Evolutionary conservation across 495 filamentous ascomycete genomes (phyloP).

Genomic region (Baudoinia panamericana): DNA sequence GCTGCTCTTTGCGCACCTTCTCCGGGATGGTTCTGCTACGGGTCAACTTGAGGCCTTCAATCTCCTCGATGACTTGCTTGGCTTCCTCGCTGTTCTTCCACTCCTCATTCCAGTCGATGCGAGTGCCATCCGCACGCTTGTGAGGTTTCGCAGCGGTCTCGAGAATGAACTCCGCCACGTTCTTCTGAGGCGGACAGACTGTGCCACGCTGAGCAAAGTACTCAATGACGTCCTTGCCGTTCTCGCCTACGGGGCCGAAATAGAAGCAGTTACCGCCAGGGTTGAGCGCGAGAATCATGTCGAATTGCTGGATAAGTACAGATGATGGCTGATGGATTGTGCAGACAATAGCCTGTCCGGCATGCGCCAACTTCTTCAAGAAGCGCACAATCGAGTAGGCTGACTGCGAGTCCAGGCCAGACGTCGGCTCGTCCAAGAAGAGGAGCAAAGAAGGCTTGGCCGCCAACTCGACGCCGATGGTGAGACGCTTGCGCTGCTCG

Average conservation of each 20-base stretch:
- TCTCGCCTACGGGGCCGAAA: slow-evolving; percentile 56
- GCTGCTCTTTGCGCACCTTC: slow-evolving; percentile 26
- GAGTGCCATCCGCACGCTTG: slow-evolving; percentile 37
- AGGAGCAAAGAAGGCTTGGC: slow-evolving; percentile 70
- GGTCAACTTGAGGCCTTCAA: slow-evolving; percentile 43
- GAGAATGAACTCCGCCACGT: slow-evolving; percentile 76
- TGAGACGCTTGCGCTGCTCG: slow-evolving; percentile 60
- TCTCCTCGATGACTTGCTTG: slow-evolving; percentile 42
- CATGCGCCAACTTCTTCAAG: slow-evolving; percentile 65
- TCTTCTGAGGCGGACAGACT: slow-evolving; percentile 49
- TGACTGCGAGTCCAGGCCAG: slow-evolving; percentile 73
- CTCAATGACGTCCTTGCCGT: slow-evolving; percentile 46
- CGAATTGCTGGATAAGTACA: slow-evolving; percentile 61
- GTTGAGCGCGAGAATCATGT: slow-evolving; percentile 59
- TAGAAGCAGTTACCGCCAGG: slow-evolving; percentile 61
- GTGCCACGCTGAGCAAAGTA: slow-evolving; percentile 54
- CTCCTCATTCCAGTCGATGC: slow-evolving; percentile 56
- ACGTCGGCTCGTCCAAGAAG: slow-evolving; percentile 73
- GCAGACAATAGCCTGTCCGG: slow-evolving; percentile 64
- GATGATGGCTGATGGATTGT: slow-evolving; percentile 72
- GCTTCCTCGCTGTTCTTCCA: slow-evolving; percentile 52
- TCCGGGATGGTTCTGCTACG: slow-evolving; percentile 38
- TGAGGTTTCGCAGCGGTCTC: slow-evolving; percentile 58
- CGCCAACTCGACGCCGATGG: slow-evolving; percentile 85
- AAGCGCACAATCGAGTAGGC: slow-evolving; percentile 75